These are phyloP conservation scores for Populus ilicifolia DNA, from an alignment of 345 rosid species.

Conservation along the genomic window DNA sequence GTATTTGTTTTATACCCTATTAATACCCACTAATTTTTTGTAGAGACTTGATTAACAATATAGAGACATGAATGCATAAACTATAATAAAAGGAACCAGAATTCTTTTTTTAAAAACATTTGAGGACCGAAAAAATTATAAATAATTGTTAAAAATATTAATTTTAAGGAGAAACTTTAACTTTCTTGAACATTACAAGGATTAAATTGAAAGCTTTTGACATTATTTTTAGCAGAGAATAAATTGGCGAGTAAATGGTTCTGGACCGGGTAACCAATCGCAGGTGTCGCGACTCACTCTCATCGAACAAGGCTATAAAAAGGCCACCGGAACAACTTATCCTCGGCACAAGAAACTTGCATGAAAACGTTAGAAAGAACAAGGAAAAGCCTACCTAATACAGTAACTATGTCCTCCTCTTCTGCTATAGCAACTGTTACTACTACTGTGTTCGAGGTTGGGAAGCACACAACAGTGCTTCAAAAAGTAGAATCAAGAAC, in stretches of 20 bases:
- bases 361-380: background rate
- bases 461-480: conserved; percentile 41
- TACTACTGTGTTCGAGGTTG: conserved; percentile 37
- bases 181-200: background rate
- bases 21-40: background rate
- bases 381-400: too few species aligned
- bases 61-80: background rate
- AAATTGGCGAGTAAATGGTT: too few species aligned
- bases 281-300: background rate
- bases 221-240: background rate
- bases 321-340: background rate
- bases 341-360: background rate
- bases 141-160: too few species aligned
- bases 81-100: background rate
- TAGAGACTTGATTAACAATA: too few species aligned
- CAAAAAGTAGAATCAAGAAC: conserved; percentile 26
- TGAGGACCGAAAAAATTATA: background rate
- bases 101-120: too few species aligned
- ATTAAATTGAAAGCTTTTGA: background rate
- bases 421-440: conserved; percentile 11
- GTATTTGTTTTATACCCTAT: background rate
- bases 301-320: background rate
- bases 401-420: conserved; percentile 16
- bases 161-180: background rate
- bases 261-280: background rate